Evolutionary conservation across 306 rosid species (phyloP), one percentile per base, ranked within the genome.

Genomic region (Alnus rubra): DNA sequence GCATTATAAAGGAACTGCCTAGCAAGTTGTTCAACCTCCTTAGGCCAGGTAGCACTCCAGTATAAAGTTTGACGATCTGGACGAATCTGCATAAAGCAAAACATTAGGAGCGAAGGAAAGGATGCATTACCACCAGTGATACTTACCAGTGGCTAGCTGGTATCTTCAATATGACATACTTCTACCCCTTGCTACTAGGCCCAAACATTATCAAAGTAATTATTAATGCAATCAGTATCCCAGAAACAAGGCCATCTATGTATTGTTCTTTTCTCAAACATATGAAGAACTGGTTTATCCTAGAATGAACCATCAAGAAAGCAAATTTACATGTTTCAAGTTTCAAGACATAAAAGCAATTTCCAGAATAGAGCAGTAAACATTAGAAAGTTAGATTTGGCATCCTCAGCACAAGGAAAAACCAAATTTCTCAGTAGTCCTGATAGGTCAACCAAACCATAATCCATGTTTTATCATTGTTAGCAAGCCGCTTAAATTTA

Each of bases 21-120:
- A 4, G 99, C 87, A 80, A 93, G 77, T 75, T 91, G 94, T 84
- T 95, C 99, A 69, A 93, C 99, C 88, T 95, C 99, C 89, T 91
- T 95, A 12, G 99, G 99, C 99, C 99, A 95, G 50, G 98, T 95
- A 80, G 99, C 98, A 87, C 99, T 95, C 99, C 99, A 91, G 81
- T 93, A 95, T 76, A 91, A 82, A 69, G 99, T 95, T 77, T 95
- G 99, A 67, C 97, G 94, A 84, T 93, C 98, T 4, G 98, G 98
- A 55, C 98, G 93, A 80, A 95, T 93, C 98, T 95, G 85, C 70
- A 79, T 47, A 58, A 9, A 76, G 50, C 4, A 82, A 37, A 71
- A 77, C 35, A 76, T 76, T 65, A 62, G 71, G 19, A 35, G 30
- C 9, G 50, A 67, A 18, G 50, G 6, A 39, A 67, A 39, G 7